Base-by-base conservation (phyloP, 2,329 filamentous ascomycete species). In the Xylaria sp. region DNA sequence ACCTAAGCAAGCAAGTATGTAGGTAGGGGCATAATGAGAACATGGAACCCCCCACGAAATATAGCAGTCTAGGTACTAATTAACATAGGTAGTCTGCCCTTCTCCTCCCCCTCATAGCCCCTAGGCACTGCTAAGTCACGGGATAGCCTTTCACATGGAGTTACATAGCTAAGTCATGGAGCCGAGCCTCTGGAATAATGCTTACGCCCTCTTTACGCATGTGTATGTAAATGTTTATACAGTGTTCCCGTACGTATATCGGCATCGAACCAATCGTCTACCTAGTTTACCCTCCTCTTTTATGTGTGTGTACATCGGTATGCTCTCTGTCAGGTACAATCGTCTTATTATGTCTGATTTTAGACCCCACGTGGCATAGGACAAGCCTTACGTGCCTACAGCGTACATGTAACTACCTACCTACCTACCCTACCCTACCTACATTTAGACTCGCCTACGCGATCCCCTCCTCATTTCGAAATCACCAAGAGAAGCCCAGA, bases 311-410 rank as follows among this genome's bases (percentile, higher is more conserved):
- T 47, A 47, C 42, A 17, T 47, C 17, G 14, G 17, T 47, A 2
- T 19, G 4, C 17, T 47, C 4, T 19, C n/a, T 7, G 42, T 19
- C 17, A 47, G 17, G 42, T n/a, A 19, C 42, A 47, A 19, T n/a
- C 14, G 11, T 57, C 34, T 14, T 39, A 8, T 62, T 3, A 65
- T 64, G 34, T 63, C 68, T 67, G 70, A 55, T 68, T 73, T 73
- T 71, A 75, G 73, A 74, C 71, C 71, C 73, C 74, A 75, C 72
- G 73, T 75, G 74, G 73, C 60, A 67, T 54, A 27, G 36, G 30
- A 27, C 30, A 55, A 19, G 51, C 45, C 54, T 32, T 27, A 32
- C 34, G 32, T 30, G 30, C 58, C 21, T 27, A 42, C 47, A 30
- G 21, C 21, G 27, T 19, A 51, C 21, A 51, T n/a, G 17, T 19